A percentile compares a stretch with the other conserved stretches of the same genome.
Conservation (phyloP, 495 filamentous ascomycete genomes). For the Cryomyces minteri region DNA sequence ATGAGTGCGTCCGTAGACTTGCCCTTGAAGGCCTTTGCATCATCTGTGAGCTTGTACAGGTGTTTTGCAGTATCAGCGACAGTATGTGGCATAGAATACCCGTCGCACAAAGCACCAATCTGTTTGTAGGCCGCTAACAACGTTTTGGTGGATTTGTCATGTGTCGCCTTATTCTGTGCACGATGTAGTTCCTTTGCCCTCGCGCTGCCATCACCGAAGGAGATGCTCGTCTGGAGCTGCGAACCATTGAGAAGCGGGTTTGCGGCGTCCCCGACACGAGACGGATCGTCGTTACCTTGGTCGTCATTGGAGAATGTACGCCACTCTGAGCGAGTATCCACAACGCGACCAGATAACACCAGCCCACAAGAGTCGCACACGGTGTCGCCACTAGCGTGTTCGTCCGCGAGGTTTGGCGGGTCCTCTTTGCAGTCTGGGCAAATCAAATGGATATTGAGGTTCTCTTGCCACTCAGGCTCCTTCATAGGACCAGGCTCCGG, state of each 20-base stretch:
- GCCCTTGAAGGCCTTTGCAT: slow-evolving; percentile 82
- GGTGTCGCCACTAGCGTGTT: slow-evolving; percentile 79
- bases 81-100: slow-evolving; percentile 58
- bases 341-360: slow-evolving; percentile 77
- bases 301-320: slow-evolving; percentile 97
- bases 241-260: slow-evolving; percentile 80
- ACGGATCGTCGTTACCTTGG: slow-evolving; percentile 81
- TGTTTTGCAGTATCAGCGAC: slow-evolving; percentile 79
- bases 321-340: slow-evolving; percentile 95
- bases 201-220: slow-evolving; percentile 48
- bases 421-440: slow-evolving; percentile 82
- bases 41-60: slow-evolving; percentile 82
- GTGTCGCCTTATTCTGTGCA: slow-evolving; percentile 66
- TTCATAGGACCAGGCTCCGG: slow-evolving; percentile 6
- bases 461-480: slow-evolving; percentile 40
- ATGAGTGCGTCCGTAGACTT: slow-evolving; percentile 89
- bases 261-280: slow-evolving; percentile 84
- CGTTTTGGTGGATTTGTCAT: slow-evolving; percentile 70
- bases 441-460: slow-evolving; percentile 65
- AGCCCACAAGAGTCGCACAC: slow-evolving; percentile 83
- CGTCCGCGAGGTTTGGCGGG: slow-evolving; percentile 82
- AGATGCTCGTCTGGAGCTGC: slow-evolving; percentile 82
- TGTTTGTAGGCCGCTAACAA: slow-evolving; percentile 73
- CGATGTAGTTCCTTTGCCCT: slow-evolving; percentile 64
- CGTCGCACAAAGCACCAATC: slow-evolving; percentile 75